Evolutionary conservation across 2,329 filamentous ascomycete species (phyloP).

Genomic region (Colletotrichum nymphaeae): DNA sequence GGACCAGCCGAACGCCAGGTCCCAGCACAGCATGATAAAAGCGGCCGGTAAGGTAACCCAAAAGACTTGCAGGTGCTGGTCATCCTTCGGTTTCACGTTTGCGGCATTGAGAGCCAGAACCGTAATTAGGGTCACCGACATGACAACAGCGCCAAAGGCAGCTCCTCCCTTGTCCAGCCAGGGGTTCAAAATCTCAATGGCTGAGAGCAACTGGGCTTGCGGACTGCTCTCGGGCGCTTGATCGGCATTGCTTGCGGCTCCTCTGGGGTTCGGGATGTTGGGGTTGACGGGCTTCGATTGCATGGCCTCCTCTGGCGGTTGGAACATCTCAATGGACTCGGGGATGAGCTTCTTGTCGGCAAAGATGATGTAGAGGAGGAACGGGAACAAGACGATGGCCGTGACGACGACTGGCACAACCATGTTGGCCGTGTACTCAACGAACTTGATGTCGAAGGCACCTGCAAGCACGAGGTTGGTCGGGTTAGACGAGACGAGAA

Average conservation of each 20-base stretch:
- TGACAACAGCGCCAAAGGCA: conserved; percentile 71
- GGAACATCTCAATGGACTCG: conserved; percentile 73
- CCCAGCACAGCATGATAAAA: conserved; percentile 75
- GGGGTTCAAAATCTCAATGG: conserved; percentile 76
- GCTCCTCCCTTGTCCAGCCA: conserved; percentile 77
- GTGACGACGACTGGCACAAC: conserved; percentile 79
- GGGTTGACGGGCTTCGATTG: conserved; percentile 73
- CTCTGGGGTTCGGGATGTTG: conserved; percentile 75
- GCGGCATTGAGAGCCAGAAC: conserved; percentile 75
- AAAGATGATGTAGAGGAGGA: conserved; percentile 77
- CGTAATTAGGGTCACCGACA: conserved; percentile 74
- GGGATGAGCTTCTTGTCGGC: conserved; percentile 73
- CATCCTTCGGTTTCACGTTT: conserved; percentile 58
- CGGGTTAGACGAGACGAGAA: conserved; percentile 82
- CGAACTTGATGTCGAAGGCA: conserved; percentile 78
- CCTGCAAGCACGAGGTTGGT: conserved; percentile 81
- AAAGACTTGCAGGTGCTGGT: conserved; percentile 63
- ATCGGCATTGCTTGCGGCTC: conserved; percentile 64
- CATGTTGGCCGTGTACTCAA: conserved; percentile 82
- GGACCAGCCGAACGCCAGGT: conserved; percentile 72
- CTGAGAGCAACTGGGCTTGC: not conserved
- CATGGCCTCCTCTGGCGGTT: conserved; percentile 68
- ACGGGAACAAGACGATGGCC: conserved; percentile 75
- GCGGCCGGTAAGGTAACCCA: conserved; percentile 78
- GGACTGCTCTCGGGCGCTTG: conserved; percentile 47